Conservation (phyloP, 345 rosid genomes). For the Sisymbrium irio region DNA sequence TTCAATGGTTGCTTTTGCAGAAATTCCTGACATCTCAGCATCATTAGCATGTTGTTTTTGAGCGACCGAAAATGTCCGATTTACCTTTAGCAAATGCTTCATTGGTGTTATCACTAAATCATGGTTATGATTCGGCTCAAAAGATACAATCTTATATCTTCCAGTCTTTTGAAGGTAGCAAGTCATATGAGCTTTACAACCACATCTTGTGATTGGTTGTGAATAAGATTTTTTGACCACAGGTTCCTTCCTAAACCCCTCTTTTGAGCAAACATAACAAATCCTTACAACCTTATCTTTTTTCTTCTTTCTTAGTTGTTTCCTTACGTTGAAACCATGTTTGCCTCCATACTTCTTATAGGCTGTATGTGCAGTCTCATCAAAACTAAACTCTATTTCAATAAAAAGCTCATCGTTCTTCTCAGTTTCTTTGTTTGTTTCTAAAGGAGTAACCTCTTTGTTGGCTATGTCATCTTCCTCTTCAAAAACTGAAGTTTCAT, state of each 20-base stretch:
- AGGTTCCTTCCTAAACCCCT: not conserved
- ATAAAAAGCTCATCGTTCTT: not conserved
- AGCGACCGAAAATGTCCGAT: not conserved
- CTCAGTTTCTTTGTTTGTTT: not conserved
- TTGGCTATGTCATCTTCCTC: not conserved
- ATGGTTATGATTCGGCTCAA: not conserved
- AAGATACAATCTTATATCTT: not conserved
- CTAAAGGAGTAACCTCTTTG: not conserved
- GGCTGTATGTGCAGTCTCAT: not conserved
- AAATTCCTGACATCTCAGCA: slow-evolving; percentile 2
- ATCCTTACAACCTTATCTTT: not conserved
- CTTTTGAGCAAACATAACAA: slow-evolving; percentile 8
- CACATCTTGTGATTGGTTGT: not conserved
- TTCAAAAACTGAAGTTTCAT: not conserved
- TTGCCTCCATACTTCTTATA: not conserved
- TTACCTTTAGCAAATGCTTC: not conserved
- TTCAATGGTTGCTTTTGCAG: slow-evolving; percentile 4
- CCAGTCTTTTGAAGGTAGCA: not conserved
- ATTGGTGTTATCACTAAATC: not conserved
- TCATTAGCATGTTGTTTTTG: not conserved
- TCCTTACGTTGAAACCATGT: not conserved
- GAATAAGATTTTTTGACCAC: not conserved
- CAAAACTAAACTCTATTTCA: not conserved
- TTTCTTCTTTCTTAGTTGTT: not conserved
- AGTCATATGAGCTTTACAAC: slow-evolving; percentile 7